Base-by-base conservation (phyloP, 495 filamentous ascomycete species). In the Lophiostoma macrostomum region DNA sequence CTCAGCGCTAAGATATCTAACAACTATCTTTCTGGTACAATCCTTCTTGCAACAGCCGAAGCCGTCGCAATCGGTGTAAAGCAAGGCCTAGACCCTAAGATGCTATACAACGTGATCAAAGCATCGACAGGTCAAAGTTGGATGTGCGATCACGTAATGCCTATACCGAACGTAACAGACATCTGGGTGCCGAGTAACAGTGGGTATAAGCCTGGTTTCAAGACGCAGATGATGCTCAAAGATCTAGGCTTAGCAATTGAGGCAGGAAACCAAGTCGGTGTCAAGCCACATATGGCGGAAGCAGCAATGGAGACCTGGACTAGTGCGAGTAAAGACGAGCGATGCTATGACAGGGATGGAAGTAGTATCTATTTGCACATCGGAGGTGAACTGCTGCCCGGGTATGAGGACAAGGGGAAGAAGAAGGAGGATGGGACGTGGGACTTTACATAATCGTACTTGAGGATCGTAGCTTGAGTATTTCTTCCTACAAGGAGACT, bases 1-100 rank as follows among this genome's bases (percentile, higher is more conserved):
- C 69, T 69, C 0, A 65, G 65, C 5, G 69, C 70, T 39, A 73
- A 73, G 60, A 68, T 73, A 25, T 67, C 66, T 42, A 73, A 72
- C 50, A 73, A 73, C 54, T 73, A 73, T 60, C 65, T 72, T 41
- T 61, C 53, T 27, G 65, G 69, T 12, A 69, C 68, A 24, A 71
- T 69, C 8, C 65, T 66, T n/a, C 67, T 73, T 14, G 69, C 69
- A 3, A 69, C 64, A 0, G 65, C 67, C 13, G 68, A 73, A 53
- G 69, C 69, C n/a, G 44, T 73, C 1, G 69, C 68, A 25, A 72
- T 72, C 19, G 71, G 71, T 27, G 63, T 71, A 37, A 67, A 66
- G 37, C 62, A 65, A 29, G 69, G 71, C 13, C 41, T 73, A n/a
- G 69, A 73, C 38, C 65, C 65, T 2, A 61, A 64, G 50, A 31